Percentiles rank a stretch among this genome's conserved stretches.
Evolutionary conservation across 768 basidiomycete genomes (phyloP).

Genomic region (Auricularia cornea): DNA sequence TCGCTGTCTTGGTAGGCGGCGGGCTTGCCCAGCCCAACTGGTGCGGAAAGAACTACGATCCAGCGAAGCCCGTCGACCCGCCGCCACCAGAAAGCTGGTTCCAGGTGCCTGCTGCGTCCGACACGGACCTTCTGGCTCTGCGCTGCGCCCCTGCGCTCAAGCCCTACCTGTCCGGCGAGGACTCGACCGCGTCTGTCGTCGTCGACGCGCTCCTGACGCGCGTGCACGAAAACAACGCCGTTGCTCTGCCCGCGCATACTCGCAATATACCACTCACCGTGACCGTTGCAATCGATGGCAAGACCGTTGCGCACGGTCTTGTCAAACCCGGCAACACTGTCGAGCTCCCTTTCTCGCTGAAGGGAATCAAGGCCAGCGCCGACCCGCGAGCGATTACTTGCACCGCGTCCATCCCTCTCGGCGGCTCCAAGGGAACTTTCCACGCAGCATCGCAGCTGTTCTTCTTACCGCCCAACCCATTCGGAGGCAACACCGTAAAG

Average conservation of each 20-base stretch:
- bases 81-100: slow-evolving; percentile 44
- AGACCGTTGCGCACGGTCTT: not conserved
- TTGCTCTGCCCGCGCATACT: not conserved
- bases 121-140: slow-evolving; percentile 42
- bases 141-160: slow-evolving; percentile 51
- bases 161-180: slow-evolving; percentile 48
- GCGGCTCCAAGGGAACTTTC: slow-evolving; percentile 30
- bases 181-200: slow-evolving; percentile 40
- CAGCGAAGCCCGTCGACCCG: not conserved
- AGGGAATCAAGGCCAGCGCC: not conserved
- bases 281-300: not conserved
- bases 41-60: not conserved
- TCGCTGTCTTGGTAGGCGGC: not conserved
- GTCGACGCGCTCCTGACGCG: slow-evolving; percentile 43
- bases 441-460: slow-evolving; percentile 33
- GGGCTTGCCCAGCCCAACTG: not conserved
- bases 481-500: slow-evolving; percentile 18
- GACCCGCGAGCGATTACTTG: slow-evolving; percentile 16
- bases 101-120: slow-evolving; percentile 28
- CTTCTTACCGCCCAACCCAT: slow-evolving; percentile 26
- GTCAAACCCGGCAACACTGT: not conserved
- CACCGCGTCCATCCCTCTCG: slow-evolving; percentile 6
- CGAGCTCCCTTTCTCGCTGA: not conserved
- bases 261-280: not conserved
- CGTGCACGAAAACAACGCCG: not conserved